Percentiles rank a stretch among this genome's conserved stretches.
phyloP scores from a whole-genome alignment of 306 rosid species.

The Senna tora region DNA sequence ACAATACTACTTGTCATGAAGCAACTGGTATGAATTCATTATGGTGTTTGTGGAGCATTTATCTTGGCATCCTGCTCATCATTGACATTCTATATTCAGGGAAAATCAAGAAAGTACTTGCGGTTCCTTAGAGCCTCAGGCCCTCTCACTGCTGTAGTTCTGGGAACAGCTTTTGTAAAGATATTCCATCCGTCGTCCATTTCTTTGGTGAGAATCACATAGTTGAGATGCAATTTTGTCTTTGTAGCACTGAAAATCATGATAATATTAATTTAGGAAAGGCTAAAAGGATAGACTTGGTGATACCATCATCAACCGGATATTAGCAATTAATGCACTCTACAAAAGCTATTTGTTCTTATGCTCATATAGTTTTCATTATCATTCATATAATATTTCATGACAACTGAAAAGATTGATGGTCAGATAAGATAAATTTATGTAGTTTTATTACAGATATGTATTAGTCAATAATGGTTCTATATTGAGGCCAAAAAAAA shows the following conservation, averaged over 20 bases:
- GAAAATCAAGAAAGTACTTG: conserved; percentile 83
- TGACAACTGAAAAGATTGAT: neutral
- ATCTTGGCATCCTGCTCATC: conserved; percentile 36
- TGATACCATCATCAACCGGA: conserved; percentile 29
- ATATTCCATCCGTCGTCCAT: conserved; percentile 78
- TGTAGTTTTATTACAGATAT: neutral
- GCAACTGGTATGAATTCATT: conserved; percentile 71
- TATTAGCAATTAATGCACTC: conserved; percentile 18
- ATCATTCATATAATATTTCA: neutral
- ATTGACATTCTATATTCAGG: conserved; percentile 57
- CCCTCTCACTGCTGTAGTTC: conserved; percentile 89
- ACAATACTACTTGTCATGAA: conserved; percentile 81
- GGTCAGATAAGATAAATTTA: neutral
- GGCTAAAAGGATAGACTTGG: conserved; percentile 26
- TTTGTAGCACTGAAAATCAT: conserved; percentile 2
- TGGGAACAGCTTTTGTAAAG: conserved; percentile 70
- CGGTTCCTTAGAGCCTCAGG: conserved; percentile 91
- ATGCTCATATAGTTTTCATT: conserved; percentile 1
- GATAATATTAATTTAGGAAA: conserved; percentile 25
- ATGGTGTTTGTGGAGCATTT: conserved; percentile 34
- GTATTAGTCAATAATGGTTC: conserved; percentile 7
- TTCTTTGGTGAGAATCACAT: conserved; percentile 70
- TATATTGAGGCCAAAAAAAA: too few species aligned
- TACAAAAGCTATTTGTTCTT: conserved; percentile 21
- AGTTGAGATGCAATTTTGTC: conserved; percentile 36